A percentile compares a stretch with the other conserved stretches of the same genome.
Conservation (phyloP, 495 filamentous ascomycete genomes). For the Tuber indicum region DNA sequence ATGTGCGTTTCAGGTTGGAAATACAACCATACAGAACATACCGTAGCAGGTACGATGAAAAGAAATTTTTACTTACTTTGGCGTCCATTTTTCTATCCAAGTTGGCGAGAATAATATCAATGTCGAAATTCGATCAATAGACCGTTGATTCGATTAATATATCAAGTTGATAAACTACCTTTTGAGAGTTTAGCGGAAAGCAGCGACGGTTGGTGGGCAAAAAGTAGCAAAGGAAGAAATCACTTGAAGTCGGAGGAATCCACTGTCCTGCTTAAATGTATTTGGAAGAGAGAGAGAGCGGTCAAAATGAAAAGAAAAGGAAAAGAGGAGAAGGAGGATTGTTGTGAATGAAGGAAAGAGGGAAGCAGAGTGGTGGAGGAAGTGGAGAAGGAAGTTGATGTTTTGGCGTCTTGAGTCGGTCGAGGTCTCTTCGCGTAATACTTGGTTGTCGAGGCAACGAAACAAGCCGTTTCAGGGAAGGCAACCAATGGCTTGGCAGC, state of each 20-base stretch:
- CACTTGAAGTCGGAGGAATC: conserved; percentile 17
- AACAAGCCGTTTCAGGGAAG: neutral
- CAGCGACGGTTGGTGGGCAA: conserved; percentile 14
- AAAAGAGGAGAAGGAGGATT: conserved; percentile 39
- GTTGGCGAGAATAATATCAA: conserved; percentile 38
- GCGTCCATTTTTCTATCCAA: conserved; percentile 43
- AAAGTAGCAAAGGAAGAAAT: conserved; percentile 21
- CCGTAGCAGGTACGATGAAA: conserved; percentile 3
- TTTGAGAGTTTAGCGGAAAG: conserved; percentile 32
- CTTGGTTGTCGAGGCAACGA: conserved; percentile 30
- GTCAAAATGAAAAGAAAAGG: conserved; percentile 19
- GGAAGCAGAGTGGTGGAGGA: conserved; percentile 24
- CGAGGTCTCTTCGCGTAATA: conserved; percentile 23
- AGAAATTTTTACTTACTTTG: conserved; percentile 39
- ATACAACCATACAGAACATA: conserved; percentile 24
- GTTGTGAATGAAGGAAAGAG: conserved; percentile 31
- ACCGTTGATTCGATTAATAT: conserved; percentile 20
- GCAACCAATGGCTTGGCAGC: neutral
- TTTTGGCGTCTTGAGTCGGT: conserved; percentile 16
- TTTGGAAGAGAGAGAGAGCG: conserved; percentile 9
- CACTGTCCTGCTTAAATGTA: conserved; percentile 29
- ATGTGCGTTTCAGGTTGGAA: conserved; percentile 24
- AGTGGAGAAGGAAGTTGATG: conserved; percentile 35
- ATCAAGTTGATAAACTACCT: conserved; percentile 11
- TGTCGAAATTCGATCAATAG: conserved; percentile 10